Conservation (phyloP, 805 yeast species). For the Lipomyces sp. region DNA sequence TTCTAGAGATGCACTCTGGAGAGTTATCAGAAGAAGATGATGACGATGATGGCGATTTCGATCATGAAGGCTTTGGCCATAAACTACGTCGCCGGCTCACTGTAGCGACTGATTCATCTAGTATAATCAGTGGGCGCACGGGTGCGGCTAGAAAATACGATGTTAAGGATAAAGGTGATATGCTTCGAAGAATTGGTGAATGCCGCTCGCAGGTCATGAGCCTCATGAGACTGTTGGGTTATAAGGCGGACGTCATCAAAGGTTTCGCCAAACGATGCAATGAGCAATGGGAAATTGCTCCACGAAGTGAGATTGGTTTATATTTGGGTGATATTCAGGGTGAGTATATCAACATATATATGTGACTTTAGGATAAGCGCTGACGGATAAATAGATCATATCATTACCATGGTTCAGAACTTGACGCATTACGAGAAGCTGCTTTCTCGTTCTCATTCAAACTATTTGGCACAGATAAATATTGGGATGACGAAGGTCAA, state of each 20-base stretch:
- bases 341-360: background rate
- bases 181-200: constrained; percentile 93
- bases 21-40: constrained; percentile 55
- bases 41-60: constrained; percentile 49
- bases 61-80: constrained; percentile 37
- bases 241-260: constrained; percentile 96
- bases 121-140: constrained; percentile 20
- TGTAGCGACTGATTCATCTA: constrained; percentile 18
- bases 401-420: constrained; percentile 95
- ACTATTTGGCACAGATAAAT: constrained; percentile 93
- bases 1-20: constrained; percentile 71
- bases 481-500: constrained; percentile 97
- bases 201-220: constrained; percentile 95
- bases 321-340: constrained; percentile 91
- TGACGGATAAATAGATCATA: constrained; percentile 64
- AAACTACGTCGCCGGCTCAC: constrained; percentile 20
- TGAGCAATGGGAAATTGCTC: constrained; percentile 80
- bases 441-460: constrained; percentile 92
- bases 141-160: constrained; percentile 12
- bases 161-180: constrained; percentile 74
- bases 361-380: background rate
- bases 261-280: constrained; percentile 91
- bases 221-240: constrained; percentile 77
- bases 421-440: constrained; percentile 93
- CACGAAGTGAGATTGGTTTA: constrained; percentile 86